Evolutionary conservation across 2,329 filamentous ascomycete genomes (phyloP).

Genomic region (Cladosporium oxysporum): DNA sequence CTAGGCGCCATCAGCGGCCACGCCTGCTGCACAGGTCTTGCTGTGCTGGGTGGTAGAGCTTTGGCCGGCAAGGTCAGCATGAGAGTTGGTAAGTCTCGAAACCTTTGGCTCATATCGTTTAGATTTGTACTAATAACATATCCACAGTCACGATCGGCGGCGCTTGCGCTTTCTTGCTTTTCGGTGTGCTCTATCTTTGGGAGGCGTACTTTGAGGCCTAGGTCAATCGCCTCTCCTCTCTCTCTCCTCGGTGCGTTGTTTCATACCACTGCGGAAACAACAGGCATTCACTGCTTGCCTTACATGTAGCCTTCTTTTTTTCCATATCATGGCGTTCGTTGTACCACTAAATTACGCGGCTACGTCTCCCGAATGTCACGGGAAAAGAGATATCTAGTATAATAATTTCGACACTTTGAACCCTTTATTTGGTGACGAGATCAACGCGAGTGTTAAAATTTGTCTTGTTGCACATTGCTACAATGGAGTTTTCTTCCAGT

Average conservation of each 20-base stretch:
- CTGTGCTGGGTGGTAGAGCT: slow-evolving; percentile 87
- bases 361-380: slow-evolving; percentile 4
- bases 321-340: not conserved
- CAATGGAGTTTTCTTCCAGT: not conserved
- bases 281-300: not conserved
- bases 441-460: not conserved
- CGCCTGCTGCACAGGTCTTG: slow-evolving; percentile 83
- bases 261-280: not conserved
- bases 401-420: not conserved
- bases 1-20: slow-evolving; percentile 85
- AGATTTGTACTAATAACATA: not conserved
- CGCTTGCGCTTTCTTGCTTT: slow-evolving; percentile 83
- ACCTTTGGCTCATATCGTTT: no score
- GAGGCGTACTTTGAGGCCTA: slow-evolving; percentile 49
- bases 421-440: not conserved
- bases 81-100: slow-evolving; percentile 78
- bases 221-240: not conserved
- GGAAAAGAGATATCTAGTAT: not conserved
- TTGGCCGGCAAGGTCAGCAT: slow-evolving; percentile 93
- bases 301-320: not conserved
- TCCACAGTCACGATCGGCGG: slow-evolving; percentile 83
- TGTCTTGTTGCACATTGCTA: not conserved
- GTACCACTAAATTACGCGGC: slow-evolving; percentile 5
- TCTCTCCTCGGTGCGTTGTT: not conserved
- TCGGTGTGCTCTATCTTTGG: slow-evolving; percentile 86